Conservation (phyloP, 228 moss, liverwort and hornwort genomes). For the Sphagnum fallax region DNA sequence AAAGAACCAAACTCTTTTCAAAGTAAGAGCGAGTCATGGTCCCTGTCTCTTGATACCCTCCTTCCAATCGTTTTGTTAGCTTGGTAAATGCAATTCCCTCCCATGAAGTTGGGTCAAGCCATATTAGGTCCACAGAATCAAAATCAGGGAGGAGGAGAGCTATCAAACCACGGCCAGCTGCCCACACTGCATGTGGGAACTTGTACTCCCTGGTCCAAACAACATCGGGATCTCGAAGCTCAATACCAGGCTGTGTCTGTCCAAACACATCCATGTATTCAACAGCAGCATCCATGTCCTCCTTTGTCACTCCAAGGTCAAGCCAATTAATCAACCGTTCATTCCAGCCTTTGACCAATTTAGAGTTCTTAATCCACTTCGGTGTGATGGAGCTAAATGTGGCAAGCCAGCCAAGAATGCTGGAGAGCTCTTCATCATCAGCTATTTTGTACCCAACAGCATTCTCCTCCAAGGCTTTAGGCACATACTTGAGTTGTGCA, state of each 20-base stretch:
- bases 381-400: slow-evolving; percentile 66
- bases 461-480: slow-evolving; percentile 72
- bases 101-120: slow-evolving; percentile 94
- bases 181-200: slow-evolving; percentile 96
- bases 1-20: slow-evolving; percentile 82
- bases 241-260: slow-evolving; percentile 75
- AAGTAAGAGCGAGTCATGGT: slow-evolving; percentile 79
- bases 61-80: slow-evolving; percentile 61
- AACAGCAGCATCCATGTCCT: slow-evolving; percentile 82
- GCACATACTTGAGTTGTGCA: slow-evolving; percentile 85
- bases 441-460: slow-evolving; percentile 73
- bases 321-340: slow-evolving; percentile 72
- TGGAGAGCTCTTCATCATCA: slow-evolving; percentile 83
- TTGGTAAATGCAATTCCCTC: slow-evolving; percentile 93
- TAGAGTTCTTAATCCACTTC: slow-evolving; percentile 76
- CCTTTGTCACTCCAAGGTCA: slow-evolving; percentile 69
- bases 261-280: slow-evolving; percentile 83
- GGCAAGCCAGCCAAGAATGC: slow-evolving; percentile 71
- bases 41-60: slow-evolving; percentile 88
- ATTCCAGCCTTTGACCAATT: slow-evolving; percentile 67
- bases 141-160: slow-evolving; percentile 78
- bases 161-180: slow-evolving; percentile 74
- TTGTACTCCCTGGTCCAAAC: slow-evolving; percentile 91
- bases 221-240: slow-evolving; percentile 61
- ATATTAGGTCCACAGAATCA: slow-evolving; percentile 68